phyloP scores from a whole-genome alignment of 192 early-diverging fungal genomes.

The Coemansia sp. region DNA sequence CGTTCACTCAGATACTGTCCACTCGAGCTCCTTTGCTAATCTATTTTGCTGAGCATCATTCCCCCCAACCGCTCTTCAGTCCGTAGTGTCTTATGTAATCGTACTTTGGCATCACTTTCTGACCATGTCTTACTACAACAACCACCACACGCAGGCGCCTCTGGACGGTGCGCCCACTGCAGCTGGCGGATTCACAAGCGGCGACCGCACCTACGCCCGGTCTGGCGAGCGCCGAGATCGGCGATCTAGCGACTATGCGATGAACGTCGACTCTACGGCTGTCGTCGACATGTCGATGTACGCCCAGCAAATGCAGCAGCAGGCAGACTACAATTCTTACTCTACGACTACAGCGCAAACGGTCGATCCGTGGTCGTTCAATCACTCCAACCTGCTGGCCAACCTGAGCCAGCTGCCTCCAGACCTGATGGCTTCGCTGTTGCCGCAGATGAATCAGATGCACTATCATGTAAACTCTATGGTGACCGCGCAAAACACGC shows the following conservation, averaged over 20 bases:
- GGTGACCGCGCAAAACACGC: conserved; percentile 17
- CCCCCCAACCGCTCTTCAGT: no score
- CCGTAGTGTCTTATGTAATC: not conserved
- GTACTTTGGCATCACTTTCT: not conserved
- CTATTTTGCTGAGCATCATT: no score
- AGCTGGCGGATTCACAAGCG: not conserved
- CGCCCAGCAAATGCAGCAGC: conserved; percentile 1
- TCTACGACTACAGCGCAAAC: conserved; percentile 43
- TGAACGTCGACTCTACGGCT: conserved; percentile 28
- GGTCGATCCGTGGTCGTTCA: conserved; percentile 48
- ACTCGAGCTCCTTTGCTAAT: no score
- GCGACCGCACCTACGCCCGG: not conserved
- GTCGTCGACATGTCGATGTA: conserved; percentile 2
- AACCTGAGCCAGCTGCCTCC: conserved; percentile 47
- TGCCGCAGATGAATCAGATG: conserved; percentile 22
- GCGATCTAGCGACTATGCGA: conserved; percentile 30
- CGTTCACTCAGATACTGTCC: no score
- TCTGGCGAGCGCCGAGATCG: conserved; percentile 21
- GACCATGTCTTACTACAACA: conserved; percentile 1
- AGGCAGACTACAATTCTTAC: conserved; percentile 30
- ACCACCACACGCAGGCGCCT: conserved; percentile 4
- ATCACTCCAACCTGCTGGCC: conserved; percentile 33
- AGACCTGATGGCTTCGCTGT: conserved; percentile 30
- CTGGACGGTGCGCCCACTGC: not conserved
- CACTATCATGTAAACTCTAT: conserved; percentile 16